Evolutionary conservation across 2,329 filamentous ascomycete species (phyloP), one percentile per base, ranked within the genome.

Genomic region (Ceratocystis alfenasii): DNA sequence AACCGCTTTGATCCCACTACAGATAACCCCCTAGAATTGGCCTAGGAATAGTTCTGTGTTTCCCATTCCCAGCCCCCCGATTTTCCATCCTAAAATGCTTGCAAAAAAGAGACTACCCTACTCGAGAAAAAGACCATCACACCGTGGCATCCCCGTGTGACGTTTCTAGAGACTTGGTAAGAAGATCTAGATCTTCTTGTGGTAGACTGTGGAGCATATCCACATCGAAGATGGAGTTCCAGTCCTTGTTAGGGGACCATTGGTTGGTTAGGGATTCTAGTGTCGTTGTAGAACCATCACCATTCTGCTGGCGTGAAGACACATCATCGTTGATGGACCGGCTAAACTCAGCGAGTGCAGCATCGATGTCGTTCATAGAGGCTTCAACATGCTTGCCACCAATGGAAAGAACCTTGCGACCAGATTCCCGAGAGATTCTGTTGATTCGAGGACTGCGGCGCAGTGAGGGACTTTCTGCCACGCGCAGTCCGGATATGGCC

Each of bases 361-460:
- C 67, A 45, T 66, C 64, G 53, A 68, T 66, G 20, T 68, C 67
- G 44, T 45, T 68, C 62, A 66, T 66, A 30, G 67, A 62, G 22
- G 63, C 65, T 36, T 67, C 65, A 36, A 67, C 62, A 25, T 66
- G 59, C 41, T 36, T 66, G n/a, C 50, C 48, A 45, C 59, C 65
- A 41, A 57, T 45, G n/a, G 65, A 41, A 36, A 65, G 57, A 36
- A 63, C 20, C 50, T 65, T 67, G 5, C 33, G 41, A 5, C 25
- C 64, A 33, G 59, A 63, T 20, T 36, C 30, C 8, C 15, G 28
- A 3, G 65, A 10, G 10, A 30, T 53, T 55, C 62, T 68, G 53
- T 68, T 69, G 48, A 69, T 72, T 41, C 77, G 75, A 28, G 79
- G 79, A 66, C 77, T 80, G 45, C 78, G 76, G 66, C 78, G 75